phyloP scores from a whole-genome alignment of 345 rosid species.

The Eucalyptus sideroxylon region DNA sequence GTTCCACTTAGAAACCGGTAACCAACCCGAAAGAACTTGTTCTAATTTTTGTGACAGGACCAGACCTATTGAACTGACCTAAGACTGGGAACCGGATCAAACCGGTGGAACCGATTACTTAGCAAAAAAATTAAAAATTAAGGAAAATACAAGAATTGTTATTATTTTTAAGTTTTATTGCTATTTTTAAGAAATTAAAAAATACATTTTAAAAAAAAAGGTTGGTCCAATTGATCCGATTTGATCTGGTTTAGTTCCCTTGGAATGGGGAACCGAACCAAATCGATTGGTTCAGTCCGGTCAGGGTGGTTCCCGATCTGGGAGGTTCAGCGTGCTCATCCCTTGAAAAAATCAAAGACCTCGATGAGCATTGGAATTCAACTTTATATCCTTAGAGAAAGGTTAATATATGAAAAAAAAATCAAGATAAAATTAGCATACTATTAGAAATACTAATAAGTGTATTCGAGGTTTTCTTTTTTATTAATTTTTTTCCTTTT shows the following conservation, averaged over 20 bases:
- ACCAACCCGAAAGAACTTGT: rapidly evolving
- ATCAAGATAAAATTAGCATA: not conserved
- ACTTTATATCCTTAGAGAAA: not conserved
- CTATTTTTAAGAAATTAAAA: too few species aligned
- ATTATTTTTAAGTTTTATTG: too few species aligned
- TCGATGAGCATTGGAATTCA: not conserved
- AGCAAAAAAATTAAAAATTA: too few species aligned
- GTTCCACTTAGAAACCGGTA: rapidly evolving
- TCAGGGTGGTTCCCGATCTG: rapidly evolving
- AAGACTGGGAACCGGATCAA: rapidly evolving
- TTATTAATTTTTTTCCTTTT: not conserved
- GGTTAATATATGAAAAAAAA: not conserved
- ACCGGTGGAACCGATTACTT: rapidly evolving
- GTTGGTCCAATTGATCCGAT: rapidly evolving
- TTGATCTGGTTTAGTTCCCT: rapidly evolving
- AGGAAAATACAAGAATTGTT: too few species aligned
- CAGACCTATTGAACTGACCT: rapidly evolving
- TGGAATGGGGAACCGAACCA: rapidly evolving
- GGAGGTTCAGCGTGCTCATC: rapidly evolving
- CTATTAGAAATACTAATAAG: not conserved
- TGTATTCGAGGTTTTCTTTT: not conserved
- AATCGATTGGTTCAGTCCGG: rapidly evolving
- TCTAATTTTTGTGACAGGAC: too few species aligned
- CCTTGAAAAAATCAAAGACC: too few species aligned
- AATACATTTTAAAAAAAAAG: too few species aligned